phyloP scores from a whole-genome alignment of 345 rosid species.

The Lumnitzera littorea region DNA sequence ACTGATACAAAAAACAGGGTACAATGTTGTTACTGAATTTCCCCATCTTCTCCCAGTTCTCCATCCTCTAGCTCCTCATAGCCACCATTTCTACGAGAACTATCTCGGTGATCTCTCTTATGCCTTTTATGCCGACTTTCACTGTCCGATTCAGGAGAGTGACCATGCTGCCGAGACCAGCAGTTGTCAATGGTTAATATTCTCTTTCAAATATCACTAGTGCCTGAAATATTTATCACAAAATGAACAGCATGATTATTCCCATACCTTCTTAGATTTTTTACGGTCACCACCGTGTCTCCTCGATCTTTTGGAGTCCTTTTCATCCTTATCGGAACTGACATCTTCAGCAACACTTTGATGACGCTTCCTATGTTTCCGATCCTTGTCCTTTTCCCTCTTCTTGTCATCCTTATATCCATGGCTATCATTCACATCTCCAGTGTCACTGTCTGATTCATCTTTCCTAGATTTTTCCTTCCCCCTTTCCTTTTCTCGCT shows the following conservation, averaged over 20 bases:
- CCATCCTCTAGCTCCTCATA: conserved; percentile 93
- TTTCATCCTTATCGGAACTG: conserved; percentile 83
- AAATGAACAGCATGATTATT: background rate
- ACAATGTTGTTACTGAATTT: conserved; percentile 40
- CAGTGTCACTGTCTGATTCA: conserved; percentile 77
- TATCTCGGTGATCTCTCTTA: conserved; percentile 69
- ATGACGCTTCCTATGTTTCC: conserved; percentile 77
- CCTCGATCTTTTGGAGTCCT: conserved; percentile 68
- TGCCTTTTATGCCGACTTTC: conserved; percentile 70
- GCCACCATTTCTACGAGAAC: conserved; percentile 56
- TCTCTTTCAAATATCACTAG: no score
- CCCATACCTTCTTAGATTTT: conserved; percentile 77
- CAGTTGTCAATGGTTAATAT: background rate
- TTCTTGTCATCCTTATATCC: conserved; percentile 70
- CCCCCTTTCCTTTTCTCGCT: conserved; percentile 74
- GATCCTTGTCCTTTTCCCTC: conserved; percentile 72
- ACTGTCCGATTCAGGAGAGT: conserved; percentile 75
- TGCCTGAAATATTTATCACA: conserved; percentile 3
- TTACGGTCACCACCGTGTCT: conserved; percentile 78
- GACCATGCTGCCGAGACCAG: conserved; percentile 49
- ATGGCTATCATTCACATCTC: conserved; percentile 50
- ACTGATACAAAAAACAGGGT: background rate
- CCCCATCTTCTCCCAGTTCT: conserved; percentile 89
- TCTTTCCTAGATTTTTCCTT: conserved; percentile 69
- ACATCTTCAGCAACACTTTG: conserved; percentile 61